Conservation (phyloP, 148 eudicot species). For the Amaranthus hypochondriacus region DNA sequence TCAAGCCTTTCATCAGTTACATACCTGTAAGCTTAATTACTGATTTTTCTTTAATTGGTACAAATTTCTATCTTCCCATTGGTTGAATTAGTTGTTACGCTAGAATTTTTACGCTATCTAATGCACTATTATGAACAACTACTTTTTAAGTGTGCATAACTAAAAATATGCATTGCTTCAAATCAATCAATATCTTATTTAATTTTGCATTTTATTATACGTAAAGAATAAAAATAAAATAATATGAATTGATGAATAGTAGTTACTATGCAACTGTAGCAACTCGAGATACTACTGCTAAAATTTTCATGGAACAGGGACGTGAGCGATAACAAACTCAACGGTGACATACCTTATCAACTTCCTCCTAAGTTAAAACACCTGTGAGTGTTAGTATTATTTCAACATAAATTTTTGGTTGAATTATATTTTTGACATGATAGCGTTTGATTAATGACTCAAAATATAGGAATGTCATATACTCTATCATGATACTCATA, state of each 20-base stretch:
- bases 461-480: too few relatives aligned
- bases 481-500: too few relatives aligned
- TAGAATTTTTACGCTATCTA: too few relatives aligned
- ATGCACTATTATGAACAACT: background rate
- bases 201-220: too few relatives aligned
- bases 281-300: too few relatives aligned
- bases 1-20: conserved; percentile 48
- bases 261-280: too few relatives aligned
- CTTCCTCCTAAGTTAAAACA: conserved; percentile 55
- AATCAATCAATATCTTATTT: too few relatives aligned
- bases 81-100: too few relatives aligned
- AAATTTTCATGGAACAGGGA: conserved; percentile 43
- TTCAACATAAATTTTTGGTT: background rate
- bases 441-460: too few relatives aligned
- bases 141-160: background rate
- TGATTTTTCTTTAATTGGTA: background rate
- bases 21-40: conserved; percentile 44
- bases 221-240: too few relatives aligned
- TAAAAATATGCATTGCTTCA: conserved; percentile 7
- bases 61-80: background rate
- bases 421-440: too few relatives aligned
- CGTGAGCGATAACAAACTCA: conserved; percentile 56
- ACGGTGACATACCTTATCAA: conserved; percentile 54
- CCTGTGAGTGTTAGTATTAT: conserved; percentile 38
- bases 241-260: too few relatives aligned